These are phyloP conservation scores for Musa troglodytarum DNA, from an alignment of 176 grass and related monocot genomes.

Conservation along the genomic window DNA sequence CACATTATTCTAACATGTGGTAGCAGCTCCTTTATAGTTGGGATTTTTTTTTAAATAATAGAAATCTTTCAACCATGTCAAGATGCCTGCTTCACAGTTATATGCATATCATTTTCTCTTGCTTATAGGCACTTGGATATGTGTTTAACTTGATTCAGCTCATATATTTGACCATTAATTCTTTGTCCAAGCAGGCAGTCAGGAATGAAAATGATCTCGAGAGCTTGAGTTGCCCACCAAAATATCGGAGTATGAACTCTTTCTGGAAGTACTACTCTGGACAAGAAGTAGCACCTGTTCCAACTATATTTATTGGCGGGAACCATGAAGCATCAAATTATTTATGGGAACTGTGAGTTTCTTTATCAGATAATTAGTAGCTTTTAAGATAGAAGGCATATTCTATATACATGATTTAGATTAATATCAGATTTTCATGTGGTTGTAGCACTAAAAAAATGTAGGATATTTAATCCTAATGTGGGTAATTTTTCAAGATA, in stretches of 20 bases:
- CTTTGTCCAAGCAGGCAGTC: constrained; percentile 47
- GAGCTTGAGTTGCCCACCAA: constrained; percentile 47
- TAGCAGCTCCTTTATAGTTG: neutral
- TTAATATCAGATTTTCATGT: neutral
- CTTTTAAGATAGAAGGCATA: too few species aligned
- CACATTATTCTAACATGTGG: neutral
- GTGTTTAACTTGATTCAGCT: neutral
- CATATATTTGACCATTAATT: neutral
- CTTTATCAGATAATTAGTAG: neutral
- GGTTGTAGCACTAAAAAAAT: too few species aligned
- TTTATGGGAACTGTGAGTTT: constrained; percentile 88
- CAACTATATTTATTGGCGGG: constrained; percentile 78
- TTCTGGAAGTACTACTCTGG: constrained; percentile 98
- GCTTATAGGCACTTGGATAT: neutral
- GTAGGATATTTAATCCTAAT: too few species aligned
- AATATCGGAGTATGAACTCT: constrained; percentile 49
- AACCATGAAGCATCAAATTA: constrained; percentile 98
- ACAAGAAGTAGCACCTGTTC: constrained; percentile 69
- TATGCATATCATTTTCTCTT: neutral
- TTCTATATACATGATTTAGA: too few species aligned
- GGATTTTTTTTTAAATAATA: neutral
- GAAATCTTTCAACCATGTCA: neutral
- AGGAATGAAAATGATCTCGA: constrained; percentile 63
- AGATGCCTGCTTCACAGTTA: neutral
- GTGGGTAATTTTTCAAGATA: neutral